phyloP scores from a whole-genome alignment of 2,329 filamentous ascomycete species.

The Colletotrichum sp. region DNA sequence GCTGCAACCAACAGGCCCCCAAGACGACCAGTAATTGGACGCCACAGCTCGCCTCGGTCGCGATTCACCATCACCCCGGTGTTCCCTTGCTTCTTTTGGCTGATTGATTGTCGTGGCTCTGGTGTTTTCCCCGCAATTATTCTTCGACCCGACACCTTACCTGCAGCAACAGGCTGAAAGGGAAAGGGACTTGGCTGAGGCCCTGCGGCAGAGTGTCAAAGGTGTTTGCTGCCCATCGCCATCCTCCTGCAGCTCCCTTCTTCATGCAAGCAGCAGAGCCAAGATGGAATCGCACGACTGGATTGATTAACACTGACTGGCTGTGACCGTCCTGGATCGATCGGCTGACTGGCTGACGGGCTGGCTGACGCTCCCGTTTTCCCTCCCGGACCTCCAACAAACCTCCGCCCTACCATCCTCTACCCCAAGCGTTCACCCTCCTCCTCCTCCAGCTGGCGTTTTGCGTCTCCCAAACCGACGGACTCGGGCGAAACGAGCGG shows the following conservation, averaged over 20 bases:
- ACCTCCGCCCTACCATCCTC: background rate
- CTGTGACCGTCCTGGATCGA: background rate
- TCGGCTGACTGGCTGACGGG: background rate
- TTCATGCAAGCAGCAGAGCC: background rate
- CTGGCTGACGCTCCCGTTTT: background rate
- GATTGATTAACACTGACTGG: background rate
- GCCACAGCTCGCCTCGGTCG: constrained; percentile 1
- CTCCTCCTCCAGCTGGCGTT: background rate
- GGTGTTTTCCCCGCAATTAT: background rate
- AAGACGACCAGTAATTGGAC: background rate
- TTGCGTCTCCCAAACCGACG: background rate
- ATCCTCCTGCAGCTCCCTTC: background rate
- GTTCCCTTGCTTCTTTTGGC: background rate
- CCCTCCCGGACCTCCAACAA: background rate
- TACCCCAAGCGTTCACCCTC: background rate
- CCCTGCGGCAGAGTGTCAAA: background rate
- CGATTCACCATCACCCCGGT: background rate
- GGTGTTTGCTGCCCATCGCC: background rate
- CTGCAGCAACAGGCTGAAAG: background rate
- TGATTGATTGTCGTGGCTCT: background rate
- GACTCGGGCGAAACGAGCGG: background rate
- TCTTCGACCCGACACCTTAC: background rate
- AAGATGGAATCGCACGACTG: background rate
- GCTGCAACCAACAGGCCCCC: background rate
- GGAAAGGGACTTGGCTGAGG: background rate